phyloP scores from a whole-genome alignment of 2,329 filamentous ascomycete species.

The Cercospora brassicicola region DNA sequence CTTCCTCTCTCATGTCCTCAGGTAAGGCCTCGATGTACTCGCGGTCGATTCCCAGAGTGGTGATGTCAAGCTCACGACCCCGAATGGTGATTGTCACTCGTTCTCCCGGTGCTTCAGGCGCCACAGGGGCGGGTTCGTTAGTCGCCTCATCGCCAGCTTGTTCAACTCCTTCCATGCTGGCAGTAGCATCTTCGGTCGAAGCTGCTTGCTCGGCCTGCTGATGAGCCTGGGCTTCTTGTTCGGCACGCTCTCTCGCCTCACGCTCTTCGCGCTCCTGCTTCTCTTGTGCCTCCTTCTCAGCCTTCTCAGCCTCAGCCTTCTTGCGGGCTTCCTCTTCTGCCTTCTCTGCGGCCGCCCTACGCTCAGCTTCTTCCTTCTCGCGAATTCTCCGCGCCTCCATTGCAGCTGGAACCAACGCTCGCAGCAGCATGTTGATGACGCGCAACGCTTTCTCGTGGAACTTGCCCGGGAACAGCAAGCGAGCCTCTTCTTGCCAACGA shows the following conservation, averaged over 20 bases:
- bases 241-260: conserved; percentile 50
- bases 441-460: conserved; percentile 68
- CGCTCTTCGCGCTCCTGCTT: conserved; percentile 53
- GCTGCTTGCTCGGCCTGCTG: conserved; percentile 35
- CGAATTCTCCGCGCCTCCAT: conserved; percentile 75
- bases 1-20: conserved; percentile 92
- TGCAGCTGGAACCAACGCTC: conserved; percentile 76
- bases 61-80: conserved; percentile 88
- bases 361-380: conserved; percentile 66
- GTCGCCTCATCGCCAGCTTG: conserved; percentile 44
- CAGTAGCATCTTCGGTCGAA: conserved; percentile 43
- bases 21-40: conserved; percentile 97
- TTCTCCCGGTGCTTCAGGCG: conserved; percentile 41
- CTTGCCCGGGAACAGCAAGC: conserved; percentile 70
- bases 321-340: conserved; percentile 61
- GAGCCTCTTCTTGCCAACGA: conserved; percentile 87
- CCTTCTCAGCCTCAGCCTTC: conserved; percentile 61
- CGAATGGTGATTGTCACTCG: conserved; percentile 81
- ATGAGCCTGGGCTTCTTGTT: conserved; percentile 39
- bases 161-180: conserved; percentile 74
- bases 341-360: conserved; percentile 64
- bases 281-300: conserved; percentile 54
- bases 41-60: conserved; percentile 86
- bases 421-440: conserved; percentile 68
- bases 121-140: conserved; percentile 42